phyloP scores from a whole-genome alignment of 805 yeast genomes.

The Lipomyces yamadae region DNA sequence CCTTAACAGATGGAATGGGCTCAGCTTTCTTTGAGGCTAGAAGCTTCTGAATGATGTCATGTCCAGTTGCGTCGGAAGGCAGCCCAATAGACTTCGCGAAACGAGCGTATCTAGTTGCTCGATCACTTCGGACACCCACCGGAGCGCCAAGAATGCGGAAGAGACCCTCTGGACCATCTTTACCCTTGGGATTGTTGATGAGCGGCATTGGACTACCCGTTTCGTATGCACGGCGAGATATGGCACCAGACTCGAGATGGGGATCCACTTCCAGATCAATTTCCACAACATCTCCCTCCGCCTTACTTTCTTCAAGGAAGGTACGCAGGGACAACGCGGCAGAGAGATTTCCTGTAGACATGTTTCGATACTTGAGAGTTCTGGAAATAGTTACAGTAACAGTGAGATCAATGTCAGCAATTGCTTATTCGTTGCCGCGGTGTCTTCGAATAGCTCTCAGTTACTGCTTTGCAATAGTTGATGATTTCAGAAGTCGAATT shows the following conservation, averaged over 20 bases:
- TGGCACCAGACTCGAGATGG: constrained; percentile 3
- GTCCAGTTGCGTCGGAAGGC: background rate
- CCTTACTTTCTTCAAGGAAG: background rate
- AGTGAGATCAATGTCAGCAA: background rate
- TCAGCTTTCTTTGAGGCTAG: background rate
- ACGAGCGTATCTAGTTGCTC: constrained; percentile 3
- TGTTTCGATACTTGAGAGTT: background rate
- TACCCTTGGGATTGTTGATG: constrained; percentile 1
- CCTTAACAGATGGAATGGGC: background rate
- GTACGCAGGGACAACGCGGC: background rate
- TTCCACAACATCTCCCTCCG: constrained; percentile 3
- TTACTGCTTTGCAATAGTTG: background rate
- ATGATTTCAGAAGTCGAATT: background rate
- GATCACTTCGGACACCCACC: background rate
- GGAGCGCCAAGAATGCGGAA: background rate
- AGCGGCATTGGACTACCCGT: constrained; percentile 2
- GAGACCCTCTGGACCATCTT: background rate
- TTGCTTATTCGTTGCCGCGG: constrained; percentile 1
- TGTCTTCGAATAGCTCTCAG: background rate
- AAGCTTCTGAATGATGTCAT: background rate
- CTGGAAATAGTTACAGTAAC: background rate
- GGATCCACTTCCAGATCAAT: constrained; percentile 1
- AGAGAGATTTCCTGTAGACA: background rate
- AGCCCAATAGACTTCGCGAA: constrained; percentile 1
- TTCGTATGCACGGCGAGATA: background rate